These are phyloP conservation scores for Elsinoe arachidis DNA, from an alignment of 2,329 filamentous ascomycete genomes.

Conservation along the genomic window DNA sequence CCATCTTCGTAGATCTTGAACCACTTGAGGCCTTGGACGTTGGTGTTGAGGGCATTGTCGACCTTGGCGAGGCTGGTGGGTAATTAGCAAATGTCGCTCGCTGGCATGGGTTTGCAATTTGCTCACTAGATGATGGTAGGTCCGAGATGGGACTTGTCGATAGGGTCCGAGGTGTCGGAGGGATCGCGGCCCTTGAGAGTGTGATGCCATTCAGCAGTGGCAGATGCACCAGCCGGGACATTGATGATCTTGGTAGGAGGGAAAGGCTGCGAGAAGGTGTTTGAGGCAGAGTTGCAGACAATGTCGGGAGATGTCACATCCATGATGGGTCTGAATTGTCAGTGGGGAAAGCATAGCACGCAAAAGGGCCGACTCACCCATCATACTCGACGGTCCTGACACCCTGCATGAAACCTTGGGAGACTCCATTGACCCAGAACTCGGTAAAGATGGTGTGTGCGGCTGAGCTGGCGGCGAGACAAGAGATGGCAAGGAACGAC, in stretches of 20 bases:
- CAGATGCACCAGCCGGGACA: constrained; percentile 3
- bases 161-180: constrained; percentile 1
- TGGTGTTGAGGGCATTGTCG: constrained; percentile 37
- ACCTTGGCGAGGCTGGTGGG: no score
- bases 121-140: constrained; percentile 8
- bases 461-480: constrained; percentile 28
- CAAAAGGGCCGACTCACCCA: background rate
- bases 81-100: constrained; percentile 11
- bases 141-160: constrained; percentile 13
- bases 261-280: constrained; percentile 27
- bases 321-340: constrained; percentile 43
- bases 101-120: background rate
- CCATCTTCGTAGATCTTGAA: constrained; percentile 48
- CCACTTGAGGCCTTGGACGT: constrained; percentile 37
- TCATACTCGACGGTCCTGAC: constrained; percentile 19
- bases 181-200: constrained; percentile 13
- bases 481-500: constrained; percentile 18
- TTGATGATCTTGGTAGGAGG: constrained; percentile 9
- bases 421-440: constrained; percentile 38
- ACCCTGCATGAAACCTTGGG: constrained; percentile 39
- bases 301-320: constrained; percentile 28
- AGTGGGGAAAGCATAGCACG: constrained; percentile 24
- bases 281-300: constrained; percentile 19
- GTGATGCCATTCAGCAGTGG: constrained; percentile 14
- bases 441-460: constrained; percentile 45